These are phyloP conservation scores for Lolium multiflorum DNA, from an alignment of 176 grass and related monocot genomes.

Conservation along the genomic window DNA sequence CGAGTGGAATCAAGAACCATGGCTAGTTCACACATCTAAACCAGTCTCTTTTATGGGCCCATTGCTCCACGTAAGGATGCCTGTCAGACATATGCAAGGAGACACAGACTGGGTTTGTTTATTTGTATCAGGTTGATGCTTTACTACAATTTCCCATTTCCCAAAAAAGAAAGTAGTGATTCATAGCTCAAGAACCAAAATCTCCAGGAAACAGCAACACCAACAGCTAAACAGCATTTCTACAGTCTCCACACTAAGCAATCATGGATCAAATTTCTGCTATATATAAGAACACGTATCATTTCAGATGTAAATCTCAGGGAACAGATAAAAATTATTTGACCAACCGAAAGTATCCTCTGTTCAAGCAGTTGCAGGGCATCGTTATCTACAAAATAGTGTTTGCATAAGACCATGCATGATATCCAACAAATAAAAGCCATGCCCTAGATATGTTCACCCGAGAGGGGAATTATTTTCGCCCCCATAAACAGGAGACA, in stretches of 20 bases:
- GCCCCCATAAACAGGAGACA: neutral
- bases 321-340: neutral
- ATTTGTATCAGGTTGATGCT: constrained; percentile 1
- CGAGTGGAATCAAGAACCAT: neutral
- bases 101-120: neutral
- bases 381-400: neutral
- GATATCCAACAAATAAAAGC: neutral
- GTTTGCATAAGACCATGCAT: neutral
- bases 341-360: neutral
- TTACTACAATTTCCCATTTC: neutral
- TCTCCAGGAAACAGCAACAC: neutral
- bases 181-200: neutral
- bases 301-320: neutral
- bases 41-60: neutral
- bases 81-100: neutral
- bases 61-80: neutral
- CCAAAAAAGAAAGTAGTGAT: neutral
- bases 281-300: neutral
- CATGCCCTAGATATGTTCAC: neutral
- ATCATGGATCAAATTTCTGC: neutral
- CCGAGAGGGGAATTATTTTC: neutral
- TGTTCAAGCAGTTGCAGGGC: neutral
- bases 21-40: neutral
- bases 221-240: neutral
- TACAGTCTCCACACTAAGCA: neutral